Conservation (phyloP, 345 rosid species). For the Mangifera indica region DNA sequence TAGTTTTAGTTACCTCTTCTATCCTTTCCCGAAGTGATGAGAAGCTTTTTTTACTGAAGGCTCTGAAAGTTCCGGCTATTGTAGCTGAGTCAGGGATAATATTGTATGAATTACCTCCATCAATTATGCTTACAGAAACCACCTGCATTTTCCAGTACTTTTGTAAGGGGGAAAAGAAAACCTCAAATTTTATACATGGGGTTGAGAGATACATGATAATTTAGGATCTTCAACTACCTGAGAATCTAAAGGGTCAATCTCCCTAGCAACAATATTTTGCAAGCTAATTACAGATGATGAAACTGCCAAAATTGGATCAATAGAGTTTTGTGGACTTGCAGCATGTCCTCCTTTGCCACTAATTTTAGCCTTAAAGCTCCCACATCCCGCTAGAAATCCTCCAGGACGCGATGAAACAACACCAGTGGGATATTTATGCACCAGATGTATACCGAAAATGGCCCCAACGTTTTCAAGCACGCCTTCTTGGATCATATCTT, state of each 20-base stretch:
- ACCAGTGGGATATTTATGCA: constrained; percentile 35
- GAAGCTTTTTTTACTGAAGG: constrained; percentile 53
- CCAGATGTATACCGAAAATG: constrained; percentile 57
- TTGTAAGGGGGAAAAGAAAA: neutral
- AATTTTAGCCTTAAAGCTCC: constrained; percentile 56
- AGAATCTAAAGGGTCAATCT: constrained; percentile 62
- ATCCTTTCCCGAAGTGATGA: constrained; percentile 47
- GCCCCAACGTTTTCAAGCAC: constrained; percentile 54
- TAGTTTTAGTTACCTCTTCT: constrained; percentile 38
- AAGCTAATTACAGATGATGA: constrained; percentile 56
- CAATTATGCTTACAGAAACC: constrained; percentile 51
- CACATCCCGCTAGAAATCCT: constrained; percentile 65
- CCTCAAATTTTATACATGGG: neutral
- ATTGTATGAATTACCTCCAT: constrained; percentile 51
- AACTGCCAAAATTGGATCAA: constrained; percentile 65
- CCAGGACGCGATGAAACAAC: constrained; percentile 51
- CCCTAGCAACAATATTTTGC: constrained; percentile 61
- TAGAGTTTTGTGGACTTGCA: constrained; percentile 46
- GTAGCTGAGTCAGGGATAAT: constrained; percentile 54
- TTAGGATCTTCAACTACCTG: constrained; percentile 34
- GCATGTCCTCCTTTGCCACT: constrained; percentile 61
- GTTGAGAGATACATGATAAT: neutral
- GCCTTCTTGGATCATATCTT: constrained; percentile 50
- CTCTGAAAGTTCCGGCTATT: constrained; percentile 58
- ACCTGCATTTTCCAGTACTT: constrained; percentile 39